Percentiles rank a stretch among this genome's conserved stretches.
Conservation (phyloP, 208 protist genomes). For the Polymyxa betae region DNA sequence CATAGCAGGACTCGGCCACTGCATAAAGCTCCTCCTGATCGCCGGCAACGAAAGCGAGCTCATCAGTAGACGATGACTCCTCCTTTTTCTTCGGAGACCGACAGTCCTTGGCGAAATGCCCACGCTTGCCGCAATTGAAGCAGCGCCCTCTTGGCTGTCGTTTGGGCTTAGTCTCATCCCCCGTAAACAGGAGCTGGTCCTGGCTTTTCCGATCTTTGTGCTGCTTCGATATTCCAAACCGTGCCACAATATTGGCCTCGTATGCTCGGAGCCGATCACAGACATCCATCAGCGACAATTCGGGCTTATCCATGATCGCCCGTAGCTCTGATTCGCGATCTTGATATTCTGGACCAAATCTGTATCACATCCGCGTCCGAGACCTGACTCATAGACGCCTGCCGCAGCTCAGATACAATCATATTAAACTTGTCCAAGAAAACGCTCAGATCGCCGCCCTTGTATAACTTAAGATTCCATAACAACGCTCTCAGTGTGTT, state of each 20-base stretch:
- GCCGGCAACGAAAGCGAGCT: background rate
- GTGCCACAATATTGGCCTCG: background rate
- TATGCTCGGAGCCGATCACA: background rate
- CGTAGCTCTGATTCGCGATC: background rate
- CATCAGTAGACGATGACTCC: background rate
- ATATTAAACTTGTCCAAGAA: background rate
- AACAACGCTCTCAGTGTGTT: background rate
- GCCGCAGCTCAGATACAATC: background rate
- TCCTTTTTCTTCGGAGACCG: background rate
- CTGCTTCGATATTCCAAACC: background rate
- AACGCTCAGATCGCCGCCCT: background rate
- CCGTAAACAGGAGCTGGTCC: background rate
- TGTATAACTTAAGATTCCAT: background rate
- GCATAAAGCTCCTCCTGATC: background rate
- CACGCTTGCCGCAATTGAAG: background rate
- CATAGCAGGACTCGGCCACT: background rate
- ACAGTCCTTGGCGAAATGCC: background rate
- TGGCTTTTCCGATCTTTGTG: background rate
- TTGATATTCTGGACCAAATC: background rate
- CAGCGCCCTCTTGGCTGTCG: background rate
- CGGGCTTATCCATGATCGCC: background rate
- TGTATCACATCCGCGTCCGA: background rate
- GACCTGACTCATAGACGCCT: background rate
- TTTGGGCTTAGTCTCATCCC: background rate
- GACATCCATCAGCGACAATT: background rate